phyloP scores from a whole-genome alignment of 352 stramenopile species.

The Phytophthora meadii region DNA sequence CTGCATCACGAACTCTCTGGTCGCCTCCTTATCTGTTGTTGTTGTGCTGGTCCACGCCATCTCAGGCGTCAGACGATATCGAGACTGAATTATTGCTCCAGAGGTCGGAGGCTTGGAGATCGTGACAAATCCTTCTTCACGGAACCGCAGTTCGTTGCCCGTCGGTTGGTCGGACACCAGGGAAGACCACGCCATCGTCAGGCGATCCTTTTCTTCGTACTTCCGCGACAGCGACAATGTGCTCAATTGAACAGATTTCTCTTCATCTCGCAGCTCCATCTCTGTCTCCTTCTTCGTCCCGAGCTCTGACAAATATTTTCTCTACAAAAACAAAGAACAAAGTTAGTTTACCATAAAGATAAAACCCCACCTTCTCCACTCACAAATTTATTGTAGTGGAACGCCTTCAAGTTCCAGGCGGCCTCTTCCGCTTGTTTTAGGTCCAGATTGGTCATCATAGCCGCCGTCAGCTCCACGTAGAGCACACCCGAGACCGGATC shows the following conservation, averaged over 20 bases:
- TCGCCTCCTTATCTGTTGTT: constrained; percentile 3
- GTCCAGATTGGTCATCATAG: constrained; percentile 5
- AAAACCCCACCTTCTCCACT: constrained; percentile 6
- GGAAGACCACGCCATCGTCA: constrained; percentile 16
- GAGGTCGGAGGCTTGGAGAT: constrained; percentile 1
- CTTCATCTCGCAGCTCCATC: constrained; percentile 20
- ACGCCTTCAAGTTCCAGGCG: constrained; percentile 14
- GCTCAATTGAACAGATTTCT: constrained; percentile 12
- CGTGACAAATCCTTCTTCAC: constrained; percentile 26
- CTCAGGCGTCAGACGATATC: constrained; percentile 28
- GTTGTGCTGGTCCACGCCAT: background rate
- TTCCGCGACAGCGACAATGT: constrained; percentile 19
- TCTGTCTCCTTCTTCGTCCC: constrained; percentile 30
- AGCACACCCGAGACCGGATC: constrained; percentile 14
- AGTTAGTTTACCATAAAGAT: constrained; percentile 1
- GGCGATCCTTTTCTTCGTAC: constrained; percentile 19
- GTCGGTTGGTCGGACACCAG: constrained; percentile 20
- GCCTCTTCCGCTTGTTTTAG: constrained; percentile 1
- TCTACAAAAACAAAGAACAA: constrained; percentile 12
- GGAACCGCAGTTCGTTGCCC: constrained; percentile 14
- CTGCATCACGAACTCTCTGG: constrained; percentile 24
- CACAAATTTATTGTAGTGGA: constrained; percentile 22
- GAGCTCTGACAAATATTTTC: constrained; percentile 29
- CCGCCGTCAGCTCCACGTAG: constrained; percentile 23
- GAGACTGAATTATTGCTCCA: constrained; percentile 16